These are phyloP conservation scores for Mastigamoeba balamuthi DNA, from an alignment of 78 protist species.

Conservation along the genomic window DNA sequence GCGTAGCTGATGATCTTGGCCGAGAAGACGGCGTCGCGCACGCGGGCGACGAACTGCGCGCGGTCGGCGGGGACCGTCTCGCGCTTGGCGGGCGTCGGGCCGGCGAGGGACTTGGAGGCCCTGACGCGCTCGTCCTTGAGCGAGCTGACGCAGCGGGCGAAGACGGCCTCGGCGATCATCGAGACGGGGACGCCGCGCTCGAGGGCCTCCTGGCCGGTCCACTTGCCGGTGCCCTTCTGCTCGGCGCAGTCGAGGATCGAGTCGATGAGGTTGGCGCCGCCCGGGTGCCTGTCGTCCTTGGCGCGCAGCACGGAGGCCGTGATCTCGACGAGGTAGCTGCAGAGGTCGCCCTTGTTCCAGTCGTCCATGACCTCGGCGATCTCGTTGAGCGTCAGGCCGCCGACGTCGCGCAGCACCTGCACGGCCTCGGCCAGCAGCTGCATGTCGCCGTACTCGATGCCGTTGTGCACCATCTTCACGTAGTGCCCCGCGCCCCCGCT, in stretches of 20 bases:
- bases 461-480: conserved; percentile 97
- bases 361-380: conserved; percentile 55
- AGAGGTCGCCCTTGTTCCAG: conserved; percentile 81
- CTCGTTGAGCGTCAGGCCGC: conserved; percentile 58
- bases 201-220: conserved; percentile 65
- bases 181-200: conserved; percentile 67
- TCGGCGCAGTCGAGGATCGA: conserved; percentile 79
- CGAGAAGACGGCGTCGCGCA: conserved; percentile 76
- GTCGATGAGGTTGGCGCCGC: conserved; percentile 66
- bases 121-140: conserved; percentile 26
- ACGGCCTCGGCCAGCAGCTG: conserved; percentile 79
- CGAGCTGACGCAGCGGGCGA: conserved; percentile 60
- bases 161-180: conserved; percentile 61
- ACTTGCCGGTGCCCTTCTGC: conserved; percentile 93
- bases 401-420: conserved; percentile 42
- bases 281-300: conserved; percentile 31
- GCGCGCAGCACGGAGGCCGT: conserved; percentile 65
- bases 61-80: conserved; percentile 33
- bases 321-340: conserved; percentile 88
- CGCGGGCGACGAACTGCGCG: conserved; percentile 30
- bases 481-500: conserved; percentile 94
- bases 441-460: conserved; percentile 91
- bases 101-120: conserved; percentile 55
- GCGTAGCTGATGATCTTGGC: conserved; percentile 83
- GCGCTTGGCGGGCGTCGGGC: conserved; percentile 27